Evolutionary conservation across 176 grass and related monocot genomes (phyloP), one percentile per base, ranked within the genome.

Genomic region (Phoenix roebelenii): DNA sequence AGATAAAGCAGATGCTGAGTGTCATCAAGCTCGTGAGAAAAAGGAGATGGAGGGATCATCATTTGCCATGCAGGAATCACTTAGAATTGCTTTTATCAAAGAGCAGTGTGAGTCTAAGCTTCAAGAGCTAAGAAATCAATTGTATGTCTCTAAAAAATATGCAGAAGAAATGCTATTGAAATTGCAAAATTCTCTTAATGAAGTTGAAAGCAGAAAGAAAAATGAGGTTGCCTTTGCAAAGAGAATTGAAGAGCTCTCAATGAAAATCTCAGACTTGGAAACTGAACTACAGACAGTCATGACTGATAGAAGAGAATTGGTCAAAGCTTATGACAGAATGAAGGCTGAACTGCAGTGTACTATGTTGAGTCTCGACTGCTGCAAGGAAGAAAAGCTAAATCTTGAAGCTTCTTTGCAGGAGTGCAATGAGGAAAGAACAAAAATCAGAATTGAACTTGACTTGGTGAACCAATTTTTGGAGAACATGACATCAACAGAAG

Each of bases 111-210:
- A 98, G 73, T 83, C 84, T 1, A 98, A 92, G 69, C 83, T 98
- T 74, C 93, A 98, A 73, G 93, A 98, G 59, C 59, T 98, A 20
- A 98, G 88, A 75, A 79, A 80, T 70, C 93, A 89, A 60, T 67
- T 80, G 24, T 82, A 70, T 73, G 76, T 85, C 55, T 92, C 82
- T 26, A 89, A 92, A 77, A 88, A 92, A 32, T 88, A 92, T 85
- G 71, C 93, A 52, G 93, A 98, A 92, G 93, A 98, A 79, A 92
- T 98, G 88, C 68, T 98, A 67, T 52, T 98, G 52, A 98, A 92
- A 74, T 70, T 98, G 64, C 93, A 98, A 85, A 89, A 71, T 76
- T 69, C 93, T 75, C 74, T 92, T 70, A 84, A 98, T 76, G 93
- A 98, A 55, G 81, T 92, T 67, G 87, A 92, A 77, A 88, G 58